Evolutionary conservation across 306 rosid genomes (phyloP), one percentile per base, ranked within the genome.

Genomic region (Dalbergia cultrata): DNA sequence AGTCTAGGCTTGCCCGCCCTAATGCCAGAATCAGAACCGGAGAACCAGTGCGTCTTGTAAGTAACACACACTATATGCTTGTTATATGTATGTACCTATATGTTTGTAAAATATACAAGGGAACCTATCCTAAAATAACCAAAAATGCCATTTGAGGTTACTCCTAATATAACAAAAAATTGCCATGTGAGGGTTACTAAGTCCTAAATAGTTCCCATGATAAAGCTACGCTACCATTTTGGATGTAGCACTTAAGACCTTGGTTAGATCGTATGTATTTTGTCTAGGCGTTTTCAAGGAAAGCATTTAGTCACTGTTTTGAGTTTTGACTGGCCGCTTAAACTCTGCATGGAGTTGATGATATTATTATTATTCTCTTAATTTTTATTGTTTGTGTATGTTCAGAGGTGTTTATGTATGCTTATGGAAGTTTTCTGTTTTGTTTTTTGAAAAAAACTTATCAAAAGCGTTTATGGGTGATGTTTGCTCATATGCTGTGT

Each of bases 31-130:
- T 80, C 7, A 83, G 89, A 80, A 49, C 85, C 0, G 87, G 85
- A n/a, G 87, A 86, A 72, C 78, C 81, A 5, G 5, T 92, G 63
- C 81, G 63, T 68, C 31, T 67, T 90, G 97, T 90, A 82, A 72
- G 82, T 2, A 39, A 54, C 34, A 19, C 53, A 52, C 13, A 0
- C 52, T 9, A 1, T 54, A 19, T 53, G 59, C 59, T 53, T 53
- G 19, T 53, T n/a, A 49, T 5, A 49, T 12, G 17, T 50, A 50
- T 13, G 17, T 56, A 4, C 39, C 1, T 9, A 37, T 17, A 5
- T 22, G 50, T 37, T 53, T 53, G 58, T 19, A 53, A 14, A 53
- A 14, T 19, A 16, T 16, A 16, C 58, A 53, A n/a, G 19, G 19
- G 58, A 53, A 5, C 58, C 3, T 50, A 50, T 14, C 12, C 5